Conservation (phyloP, 306 rosid genomes). For the Castanea crenata region DNA sequence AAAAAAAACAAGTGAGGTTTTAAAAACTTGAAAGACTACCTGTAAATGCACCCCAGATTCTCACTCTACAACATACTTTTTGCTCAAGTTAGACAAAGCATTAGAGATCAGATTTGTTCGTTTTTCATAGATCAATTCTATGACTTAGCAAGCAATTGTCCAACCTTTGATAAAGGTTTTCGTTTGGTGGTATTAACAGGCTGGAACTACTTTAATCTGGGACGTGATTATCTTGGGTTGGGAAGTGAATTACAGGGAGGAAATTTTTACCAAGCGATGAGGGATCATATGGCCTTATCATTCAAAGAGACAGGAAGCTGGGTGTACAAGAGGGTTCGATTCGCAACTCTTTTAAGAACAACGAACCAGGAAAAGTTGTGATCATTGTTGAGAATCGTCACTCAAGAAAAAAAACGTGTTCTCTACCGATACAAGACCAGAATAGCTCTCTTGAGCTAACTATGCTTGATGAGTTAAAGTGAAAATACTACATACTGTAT, state of each 20-base stretch:
- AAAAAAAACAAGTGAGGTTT: no score
- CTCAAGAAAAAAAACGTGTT: slow-evolving; percentile 46
- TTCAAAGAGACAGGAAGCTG: slow-evolving; percentile 46
- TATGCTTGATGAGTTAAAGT: not conserved
- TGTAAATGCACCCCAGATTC: no score
- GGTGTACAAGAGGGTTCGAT: slow-evolving; percentile 42
- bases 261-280: slow-evolving; percentile 48
- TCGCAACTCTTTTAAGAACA: slow-evolving; percentile 47
- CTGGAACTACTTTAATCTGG: slow-evolving; percentile 43
- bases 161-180: not conserved
- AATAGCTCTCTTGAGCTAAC: slow-evolving; percentile 17
- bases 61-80: no score
- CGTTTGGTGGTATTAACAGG: slow-evolving; percentile 24
- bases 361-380: slow-evolving; percentile 42
- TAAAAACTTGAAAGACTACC: no score
- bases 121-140: not conserved
- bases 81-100: not conserved
- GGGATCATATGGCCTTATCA: slow-evolving; percentile 48
- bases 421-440: slow-evolving; percentile 45
- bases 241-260: slow-evolving; percentile 60
- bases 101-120: not conserved
- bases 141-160: not conserved
- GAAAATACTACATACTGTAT: not conserved
- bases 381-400: slow-evolving; percentile 40
- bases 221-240: slow-evolving; percentile 49